Base-by-base conservation (phyloP, 129 eudicot genomes). In the Tagetes erecta region DNA sequence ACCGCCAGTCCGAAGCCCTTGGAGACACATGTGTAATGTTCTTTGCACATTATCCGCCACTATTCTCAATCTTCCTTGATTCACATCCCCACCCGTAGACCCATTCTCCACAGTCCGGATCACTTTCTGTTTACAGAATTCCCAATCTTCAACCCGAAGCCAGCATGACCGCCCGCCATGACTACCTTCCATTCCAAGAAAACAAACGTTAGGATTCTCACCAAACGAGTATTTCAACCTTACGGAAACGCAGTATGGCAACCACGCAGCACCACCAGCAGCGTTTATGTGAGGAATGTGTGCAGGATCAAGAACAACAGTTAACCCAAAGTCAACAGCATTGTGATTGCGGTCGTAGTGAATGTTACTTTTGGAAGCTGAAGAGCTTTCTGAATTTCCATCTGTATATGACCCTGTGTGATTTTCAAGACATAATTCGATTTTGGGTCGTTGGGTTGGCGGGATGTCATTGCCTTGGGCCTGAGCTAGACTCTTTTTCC, bases 261-360 rank as follows among this genome's bases (percentile, higher is more conserved):
- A 82, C 99, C 99, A 94, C 30, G 99, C 97, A 50, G 99, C 99
- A 41, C 99, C 99, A 13, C 99, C 99, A 33, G 97, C 97, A 14
- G 99, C 97, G 51, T 91, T 94, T 40, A 86, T 76, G 52, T 91
- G 96, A 33, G 99, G 99, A 63, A 90, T 86, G 69, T 85, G 94
- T 5, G 93, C 82, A 49, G 97, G 89, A 74, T 91, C 99, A 44
- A 94, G 97, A 75, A 94, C 97, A 10, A 94, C 97, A 0, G 99
- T 94, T 81, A 94, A 76, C 36, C 89, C 97, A 86, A 94, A 94
- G 77, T 94, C 99, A 73, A 94, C 99, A 0, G 91, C 86, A 52
- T 87, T 94, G 70, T 86, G 96, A 52, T 84, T 81, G 12, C 97
- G 89, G 73, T 94, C 93, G 71, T 94, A 88, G 42, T 91, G 97